Evolutionary conservation across 2,329 filamentous ascomycete genomes (phyloP).

Genomic region (Paraconiothyrium brasiliense): DNA sequence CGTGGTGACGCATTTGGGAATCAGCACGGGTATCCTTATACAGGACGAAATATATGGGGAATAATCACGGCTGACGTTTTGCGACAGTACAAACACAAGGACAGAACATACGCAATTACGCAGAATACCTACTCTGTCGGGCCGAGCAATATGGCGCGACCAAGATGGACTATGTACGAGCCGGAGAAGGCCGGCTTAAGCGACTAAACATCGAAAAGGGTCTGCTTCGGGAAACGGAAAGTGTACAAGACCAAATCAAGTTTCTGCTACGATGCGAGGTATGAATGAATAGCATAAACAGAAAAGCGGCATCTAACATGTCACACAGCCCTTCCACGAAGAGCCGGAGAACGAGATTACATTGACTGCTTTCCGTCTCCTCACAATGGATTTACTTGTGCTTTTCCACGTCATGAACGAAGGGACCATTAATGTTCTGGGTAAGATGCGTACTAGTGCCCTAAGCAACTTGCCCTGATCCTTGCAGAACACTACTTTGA

Average conservation of each 20-base stretch:
- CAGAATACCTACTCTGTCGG: conserved; percentile 84
- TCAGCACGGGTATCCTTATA: neutral
- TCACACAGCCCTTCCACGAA: conserved; percentile 76
- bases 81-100: conserved; percentile 87
- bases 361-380: conserved; percentile 87
- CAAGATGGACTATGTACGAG: conserved; percentile 88
- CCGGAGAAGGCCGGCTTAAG: conserved; percentile 83
- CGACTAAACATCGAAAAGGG: conserved; percentile 90
- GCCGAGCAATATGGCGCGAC: conserved; percentile 84
- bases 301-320: conserved; percentile 8
- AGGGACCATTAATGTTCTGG: conserved; percentile 94
- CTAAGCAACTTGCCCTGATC: conserved; percentile 26
- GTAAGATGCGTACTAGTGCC: conserved; percentile 60
- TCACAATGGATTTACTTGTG: conserved; percentile 88
- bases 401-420: conserved; percentile 97
- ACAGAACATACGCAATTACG: conserved; percentile 91
- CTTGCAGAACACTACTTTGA: conserved; percentile 91
- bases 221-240: conserved; percentile 87
- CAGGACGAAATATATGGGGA: neutral
- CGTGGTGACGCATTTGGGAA: too few relatives aligned
- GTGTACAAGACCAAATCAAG: conserved; percentile 85
- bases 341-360: conserved; percentile 98
- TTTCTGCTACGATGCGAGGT: conserved; percentile 91
- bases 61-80: conserved; percentile 48
- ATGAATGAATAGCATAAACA: conserved; percentile 48